phyloP scores from a whole-genome alignment of 2,329 filamentous ascomycete genomes.

The Exophiala sideris region DNA sequence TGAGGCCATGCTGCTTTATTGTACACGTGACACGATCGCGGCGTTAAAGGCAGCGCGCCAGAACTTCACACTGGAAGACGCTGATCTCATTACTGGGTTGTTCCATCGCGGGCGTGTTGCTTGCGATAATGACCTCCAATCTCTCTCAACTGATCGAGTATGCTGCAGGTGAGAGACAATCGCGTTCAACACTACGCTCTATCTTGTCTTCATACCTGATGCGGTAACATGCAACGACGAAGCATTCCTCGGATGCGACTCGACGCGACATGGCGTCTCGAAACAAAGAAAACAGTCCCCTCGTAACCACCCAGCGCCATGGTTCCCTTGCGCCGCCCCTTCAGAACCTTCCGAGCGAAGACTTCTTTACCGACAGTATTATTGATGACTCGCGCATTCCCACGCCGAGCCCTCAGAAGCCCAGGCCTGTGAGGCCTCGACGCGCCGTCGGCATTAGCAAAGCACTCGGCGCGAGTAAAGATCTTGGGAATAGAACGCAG shows the following conservation, averaged over 20 bases:
- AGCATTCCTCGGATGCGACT: constrained; percentile 13
- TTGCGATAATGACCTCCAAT: no score
- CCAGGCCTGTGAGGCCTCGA: constrained; percentile 27
- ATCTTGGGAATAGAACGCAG: constrained; percentile 32
- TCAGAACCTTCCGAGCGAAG: constrained; percentile 18
- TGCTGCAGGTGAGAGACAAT: no score
- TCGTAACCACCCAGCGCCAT: constrained; percentile 17
- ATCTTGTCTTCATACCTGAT: not conserved
- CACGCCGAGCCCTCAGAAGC: constrained; percentile 20
- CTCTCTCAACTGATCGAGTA: no score
- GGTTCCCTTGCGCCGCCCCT: constrained; percentile 6
- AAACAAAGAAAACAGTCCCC: constrained; percentile 26
- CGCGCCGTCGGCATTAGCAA: constrained; percentile 36
- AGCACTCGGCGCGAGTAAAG: constrained; percentile 40
- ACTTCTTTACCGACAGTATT: constrained; percentile 31
- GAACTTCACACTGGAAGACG: no score
- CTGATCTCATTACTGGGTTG: no score
- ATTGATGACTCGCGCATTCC: constrained; percentile 27
- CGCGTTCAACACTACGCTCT: not conserved
- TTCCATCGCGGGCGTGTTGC: no score
- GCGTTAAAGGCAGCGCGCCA: no score
- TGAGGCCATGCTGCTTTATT: no score
- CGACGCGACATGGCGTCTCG: constrained; percentile 22
- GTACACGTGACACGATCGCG: no score
- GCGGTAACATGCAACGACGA: constrained; percentile 14